phyloP scores from a whole-genome alignment of 306 rosid species.

The Abrus pulchellus region DNA sequence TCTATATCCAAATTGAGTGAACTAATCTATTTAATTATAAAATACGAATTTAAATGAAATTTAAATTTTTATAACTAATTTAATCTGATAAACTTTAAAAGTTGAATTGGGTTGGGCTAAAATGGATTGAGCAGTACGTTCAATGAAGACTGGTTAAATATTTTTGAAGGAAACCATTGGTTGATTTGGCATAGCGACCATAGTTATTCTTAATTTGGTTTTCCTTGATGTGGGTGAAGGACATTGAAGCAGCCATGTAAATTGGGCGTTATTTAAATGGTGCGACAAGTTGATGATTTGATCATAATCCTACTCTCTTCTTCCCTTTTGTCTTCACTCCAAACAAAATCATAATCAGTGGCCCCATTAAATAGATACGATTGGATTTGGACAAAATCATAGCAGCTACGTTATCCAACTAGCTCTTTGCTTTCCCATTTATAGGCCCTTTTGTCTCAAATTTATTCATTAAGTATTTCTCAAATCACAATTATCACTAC shows the following conservation, averaged over 20 bases:
- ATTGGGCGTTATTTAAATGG: constrained; percentile 30
- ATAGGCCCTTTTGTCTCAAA: neutral
- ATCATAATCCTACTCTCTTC: constrained; percentile 41
- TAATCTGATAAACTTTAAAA: too few species aligned
- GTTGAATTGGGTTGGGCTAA: too few species aligned
- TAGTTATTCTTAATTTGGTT: neutral
- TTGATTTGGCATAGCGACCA: neutral
- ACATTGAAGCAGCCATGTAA: neutral
- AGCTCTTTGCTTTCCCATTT: constrained; percentile 12
- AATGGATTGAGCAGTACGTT: too few species aligned
- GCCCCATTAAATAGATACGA: constrained; percentile 55
- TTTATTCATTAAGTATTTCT: neutral
- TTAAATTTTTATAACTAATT: too few species aligned
- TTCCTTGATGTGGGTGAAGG: constrained; percentile 9
- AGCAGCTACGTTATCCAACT: constrained; percentile 40
- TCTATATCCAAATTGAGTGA: too few species aligned
- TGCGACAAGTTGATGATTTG: constrained; percentile 49
- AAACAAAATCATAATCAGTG: constrained; percentile 56
- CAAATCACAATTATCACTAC: neutral
- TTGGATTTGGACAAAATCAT: constrained; percentile 56
- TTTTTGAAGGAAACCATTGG: constrained; percentile 1
- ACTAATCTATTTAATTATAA: too few species aligned
- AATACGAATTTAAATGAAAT: too few species aligned
- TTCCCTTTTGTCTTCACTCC: constrained; percentile 52
- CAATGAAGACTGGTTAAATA: neutral